Percentiles rank a stretch among this genome's conserved stretches.
Conservation (phyloP, 495 filamentous ascomycete species). For the Talaromyces proteolyticus region DNA sequence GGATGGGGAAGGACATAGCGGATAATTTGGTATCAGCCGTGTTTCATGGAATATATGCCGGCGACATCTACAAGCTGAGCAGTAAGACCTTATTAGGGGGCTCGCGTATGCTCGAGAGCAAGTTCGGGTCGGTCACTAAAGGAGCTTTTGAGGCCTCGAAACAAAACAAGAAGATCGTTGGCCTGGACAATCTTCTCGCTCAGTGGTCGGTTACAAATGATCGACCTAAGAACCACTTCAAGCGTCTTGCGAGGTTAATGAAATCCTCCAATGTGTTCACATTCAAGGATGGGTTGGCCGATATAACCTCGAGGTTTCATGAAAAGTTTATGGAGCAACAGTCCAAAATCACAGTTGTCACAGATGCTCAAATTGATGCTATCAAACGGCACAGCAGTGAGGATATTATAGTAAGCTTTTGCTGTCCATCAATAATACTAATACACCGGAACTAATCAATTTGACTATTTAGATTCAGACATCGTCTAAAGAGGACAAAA, state of each 20-base stretch:
- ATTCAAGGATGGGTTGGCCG: conserved; percentile 53
- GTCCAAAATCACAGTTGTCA: conserved; percentile 49
- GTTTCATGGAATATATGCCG: conserved; percentile 92
- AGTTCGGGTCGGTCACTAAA: conserved; percentile 15
- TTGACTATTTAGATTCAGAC: not conserved
- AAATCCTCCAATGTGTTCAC: conserved; percentile 47
- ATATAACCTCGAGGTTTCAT: conserved; percentile 31
- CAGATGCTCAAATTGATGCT: conserved; percentile 27
- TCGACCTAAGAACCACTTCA: conserved; percentile 10
- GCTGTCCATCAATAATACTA: not conserved
- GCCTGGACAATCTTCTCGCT: conserved; percentile 26
- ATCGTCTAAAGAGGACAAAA: conserved; percentile 20
- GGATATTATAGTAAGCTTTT: conserved; percentile 17
- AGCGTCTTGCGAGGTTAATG: conserved; percentile 8
- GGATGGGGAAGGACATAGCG: conserved; percentile 50
- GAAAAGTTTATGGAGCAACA: conserved; percentile 30
- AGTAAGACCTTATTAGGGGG: conserved; percentile 53
- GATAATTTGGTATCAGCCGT: conserved; percentile 74
- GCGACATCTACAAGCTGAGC: conserved; percentile 78
- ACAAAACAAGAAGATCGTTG: conserved; percentile 4
- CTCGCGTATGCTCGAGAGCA: conserved; percentile 45
- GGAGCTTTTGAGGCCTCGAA: conserved; percentile 8
- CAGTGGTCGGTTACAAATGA: conserved; percentile 5
- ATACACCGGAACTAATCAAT: not conserved
- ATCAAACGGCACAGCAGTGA: conserved; percentile 11